Evolutionary conservation across 345 rosid genomes (phyloP), one percentile per base, ranked within the genome.

Genomic region (Fremontodendron californicum): DNA sequence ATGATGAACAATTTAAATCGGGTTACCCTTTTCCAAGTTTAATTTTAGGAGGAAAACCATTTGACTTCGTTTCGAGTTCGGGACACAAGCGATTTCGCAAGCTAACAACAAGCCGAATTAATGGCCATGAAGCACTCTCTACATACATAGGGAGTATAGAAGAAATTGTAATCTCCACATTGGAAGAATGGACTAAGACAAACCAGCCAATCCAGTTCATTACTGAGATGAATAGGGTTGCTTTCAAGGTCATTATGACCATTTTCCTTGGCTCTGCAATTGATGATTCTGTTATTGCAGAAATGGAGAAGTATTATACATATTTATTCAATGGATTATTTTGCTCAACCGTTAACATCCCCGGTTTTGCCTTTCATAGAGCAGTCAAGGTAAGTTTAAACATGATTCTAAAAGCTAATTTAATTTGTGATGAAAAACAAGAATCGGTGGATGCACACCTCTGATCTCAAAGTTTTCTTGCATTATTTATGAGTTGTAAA

Each of bases 1-100:
- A 76, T 42, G 82, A 81, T 58, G 73, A 78, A 42, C 31, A 49
- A 1, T 81, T 85, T 45, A 33, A 18, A 46, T 39, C 58, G 4
- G 82, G 86, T 1, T 77, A 65, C 16, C 16, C 46, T 2, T 3
- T 43, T 5, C 9, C 72, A 42, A 67, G 15, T 42, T 35, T 67
- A 23, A 12, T 67, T 6, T 5, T 9, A 4, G 46, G 42, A 16
- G 46, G 67, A n/a, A 19, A 8, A 9, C 46, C 54, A 43, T 13
- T 23, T 3, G 52, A 13, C 13, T 2, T 5, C 21, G 0, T 43
- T 5, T 23, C 5, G 6, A 13, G 54, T 12, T 13, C 33, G 29
- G 52, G 73, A 1, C 73, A 11, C 54, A 68, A 12, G 52, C 35
- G 37, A 68, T 23, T 68, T 68, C 37, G 52, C 31, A 43, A 37